Evolutionary conservation across 106 monocot genomes (phyloP), one percentile per base, ranked within the genome.

Genomic region (Vanilla planifolia): DNA sequence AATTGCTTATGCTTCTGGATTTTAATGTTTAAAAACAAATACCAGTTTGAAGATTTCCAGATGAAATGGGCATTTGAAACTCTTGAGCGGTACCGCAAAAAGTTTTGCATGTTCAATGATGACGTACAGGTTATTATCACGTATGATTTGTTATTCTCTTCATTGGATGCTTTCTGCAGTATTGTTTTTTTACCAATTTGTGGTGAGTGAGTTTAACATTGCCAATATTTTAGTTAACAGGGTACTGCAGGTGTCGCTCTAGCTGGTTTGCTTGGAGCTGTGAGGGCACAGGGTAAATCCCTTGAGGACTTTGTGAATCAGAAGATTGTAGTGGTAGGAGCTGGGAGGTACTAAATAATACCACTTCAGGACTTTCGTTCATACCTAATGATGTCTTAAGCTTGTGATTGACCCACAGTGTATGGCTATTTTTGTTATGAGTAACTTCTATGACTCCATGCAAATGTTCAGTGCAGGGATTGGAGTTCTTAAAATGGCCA

Each of bases 31-130:
- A 61, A 50, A 33, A 21, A 5, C 51, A 70, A 16, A 5, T 67
- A 51, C 22, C 80, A 96, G 98, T 98, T 98, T 64, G 98, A 98
- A 65, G 98, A 98, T 63, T 98, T 98, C 64, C 98, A 98, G 80
- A 98, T 98, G 98, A 98, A 98, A 71, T 98, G 98, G 98, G 98
- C 98, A 43, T 98, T 98, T 68, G 82, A 98, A 79, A 98, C 98
- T 43, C 92, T 98, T 50, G 71, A 88, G 39, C 78, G 98, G 57
- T 98, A 98, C 56, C 87, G 92, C 23, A 77, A 77, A 60, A 79
- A 60, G 71, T 85, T 92, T 77, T 98, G 98, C 75, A 98, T 92
- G 92, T 98, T 98, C 70, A 98, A 98, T 85, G 98, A 98, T 82
- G 98, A 98, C 47, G 74, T 98, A 57, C 98, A 98, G 87, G 98